Conservation (phyloP, 768 basidiomycete species). For the Leccinum barrowsii region DNA sequence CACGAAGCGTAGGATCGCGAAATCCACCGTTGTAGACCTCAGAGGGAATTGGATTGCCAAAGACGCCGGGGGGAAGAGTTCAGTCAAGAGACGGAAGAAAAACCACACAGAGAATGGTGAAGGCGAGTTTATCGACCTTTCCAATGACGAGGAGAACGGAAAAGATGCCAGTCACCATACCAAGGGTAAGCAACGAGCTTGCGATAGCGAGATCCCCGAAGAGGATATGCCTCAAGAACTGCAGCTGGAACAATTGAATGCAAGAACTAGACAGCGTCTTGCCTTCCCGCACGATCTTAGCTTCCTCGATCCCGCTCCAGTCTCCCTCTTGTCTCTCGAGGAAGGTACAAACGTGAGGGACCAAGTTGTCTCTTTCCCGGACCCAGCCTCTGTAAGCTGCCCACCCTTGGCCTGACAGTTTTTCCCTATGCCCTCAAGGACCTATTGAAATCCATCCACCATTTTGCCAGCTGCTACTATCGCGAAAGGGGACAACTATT, state of each 20-base stretch:
- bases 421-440: constrained; percentile 37
- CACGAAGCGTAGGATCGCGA: constrained; percentile 32
- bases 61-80: constrained; percentile 56
- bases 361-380: constrained; percentile 19
- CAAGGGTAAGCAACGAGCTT: constrained; percentile 27
- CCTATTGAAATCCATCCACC: constrained; percentile 48
- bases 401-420: not conserved
- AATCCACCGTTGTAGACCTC: constrained; percentile 38
- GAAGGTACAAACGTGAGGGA: constrained; percentile 6
- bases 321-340: constrained; percentile 7
- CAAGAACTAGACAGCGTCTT: constrained; percentile 38
- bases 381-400: constrained; percentile 51
- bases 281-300: constrained; percentile 49
- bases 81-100: constrained; percentile 37
- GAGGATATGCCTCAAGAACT: constrained; percentile 11
- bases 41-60: constrained; percentile 64
- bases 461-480: constrained; percentile 56
- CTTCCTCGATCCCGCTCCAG: constrained; percentile 44
- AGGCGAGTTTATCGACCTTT: constrained; percentile 22
- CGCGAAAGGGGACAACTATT: constrained; percentile 55
- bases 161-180: constrained; percentile 9
- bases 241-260: constrained; percentile 12
- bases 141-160: constrained; percentile 18
- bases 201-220: constrained; percentile 8
- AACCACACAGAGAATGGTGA: constrained; percentile 23